Conservation (phyloP, 2,329 filamentous ascomycete species). For the Aureobasidium leucospermi region DNA sequence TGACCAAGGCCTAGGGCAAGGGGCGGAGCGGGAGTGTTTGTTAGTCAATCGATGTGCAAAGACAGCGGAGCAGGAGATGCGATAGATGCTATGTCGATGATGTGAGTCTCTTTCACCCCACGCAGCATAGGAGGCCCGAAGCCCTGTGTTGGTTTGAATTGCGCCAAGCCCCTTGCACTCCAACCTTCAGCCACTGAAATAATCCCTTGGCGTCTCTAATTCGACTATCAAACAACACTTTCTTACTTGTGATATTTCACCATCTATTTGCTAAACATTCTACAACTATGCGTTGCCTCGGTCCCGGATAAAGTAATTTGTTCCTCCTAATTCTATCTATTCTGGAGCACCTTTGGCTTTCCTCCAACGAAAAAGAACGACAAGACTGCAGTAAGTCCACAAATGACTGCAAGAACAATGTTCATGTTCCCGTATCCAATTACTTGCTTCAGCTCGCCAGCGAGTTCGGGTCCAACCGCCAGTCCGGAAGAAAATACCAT, state of each 20-base stretch:
- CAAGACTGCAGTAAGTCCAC: conserved; percentile 36
- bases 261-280: too few species aligned
- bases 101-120: conserved; percentile 5
- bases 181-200: neutral
- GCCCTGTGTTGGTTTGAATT: neutral
- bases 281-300: too few species aligned
- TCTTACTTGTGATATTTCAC: too few species aligned
- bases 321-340: neutral
- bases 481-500: conserved; percentile 55
- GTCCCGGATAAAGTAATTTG: neutral
- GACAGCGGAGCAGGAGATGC: neutral
- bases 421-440: conserved; percentile 56
- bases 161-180: neutral
- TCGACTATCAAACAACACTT: neutral
- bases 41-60: neutral
- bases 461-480: conserved; percentile 52
- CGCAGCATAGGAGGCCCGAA: neutral
- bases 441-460: conserved; percentile 43
- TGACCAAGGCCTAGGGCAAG: neutral
- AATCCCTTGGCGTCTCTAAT: neutral
- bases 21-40: neutral
- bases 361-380: conserved; percentile 42
- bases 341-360: conserved; percentile 21
- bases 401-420: conserved; percentile 40
- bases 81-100: conserved; percentile 5